Evolutionary conservation across 306 rosid species (phyloP).

Genomic region (Rosa rugosa): DNA sequence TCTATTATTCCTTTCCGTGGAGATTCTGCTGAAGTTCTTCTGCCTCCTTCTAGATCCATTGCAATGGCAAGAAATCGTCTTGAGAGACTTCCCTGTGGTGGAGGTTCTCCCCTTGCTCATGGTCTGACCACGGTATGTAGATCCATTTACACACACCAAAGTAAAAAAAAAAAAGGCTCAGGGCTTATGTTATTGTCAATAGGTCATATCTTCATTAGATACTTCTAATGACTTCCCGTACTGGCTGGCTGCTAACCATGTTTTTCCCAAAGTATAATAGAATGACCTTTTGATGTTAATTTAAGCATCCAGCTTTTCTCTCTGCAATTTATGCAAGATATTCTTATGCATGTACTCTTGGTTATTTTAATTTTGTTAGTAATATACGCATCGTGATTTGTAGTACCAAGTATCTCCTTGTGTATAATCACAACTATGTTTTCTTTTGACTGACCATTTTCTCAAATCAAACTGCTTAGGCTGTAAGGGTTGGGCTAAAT

Average conservation of each 20-base stretch:
- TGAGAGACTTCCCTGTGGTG: constrained; percentile 97
- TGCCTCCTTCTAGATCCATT: constrained; percentile 98
- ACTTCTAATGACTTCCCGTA: background rate
- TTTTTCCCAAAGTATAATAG: background rate
- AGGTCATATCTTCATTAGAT: background rate
- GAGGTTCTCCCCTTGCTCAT: constrained; percentile 99
- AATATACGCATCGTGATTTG: background rate
- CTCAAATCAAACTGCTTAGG: constrained; percentile 44
- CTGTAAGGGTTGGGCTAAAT: constrained; percentile 93
- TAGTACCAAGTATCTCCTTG: background rate
- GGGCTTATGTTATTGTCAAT: background rate
- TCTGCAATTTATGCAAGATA: background rate
- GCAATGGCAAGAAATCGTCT: constrained; percentile 97
- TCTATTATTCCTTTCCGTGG: constrained; percentile 98
- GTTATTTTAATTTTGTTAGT: background rate
- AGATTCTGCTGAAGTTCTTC: constrained; percentile 94
- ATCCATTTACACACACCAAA: background rate
- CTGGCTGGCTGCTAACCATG: background rate
- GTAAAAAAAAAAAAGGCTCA: background rate
- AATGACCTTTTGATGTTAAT: background rate
- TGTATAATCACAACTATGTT: background rate
- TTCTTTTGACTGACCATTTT: constrained; percentile 26
- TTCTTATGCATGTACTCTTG: background rate
- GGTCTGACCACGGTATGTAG: constrained; percentile 84
- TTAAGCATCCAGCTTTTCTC: background rate